A percentile compares a stretch with the other conserved stretches of the same genome.
Conservation (phyloP, 2,329 filamentous ascomycete genomes). For the Colletotrichum lentis region DNA sequence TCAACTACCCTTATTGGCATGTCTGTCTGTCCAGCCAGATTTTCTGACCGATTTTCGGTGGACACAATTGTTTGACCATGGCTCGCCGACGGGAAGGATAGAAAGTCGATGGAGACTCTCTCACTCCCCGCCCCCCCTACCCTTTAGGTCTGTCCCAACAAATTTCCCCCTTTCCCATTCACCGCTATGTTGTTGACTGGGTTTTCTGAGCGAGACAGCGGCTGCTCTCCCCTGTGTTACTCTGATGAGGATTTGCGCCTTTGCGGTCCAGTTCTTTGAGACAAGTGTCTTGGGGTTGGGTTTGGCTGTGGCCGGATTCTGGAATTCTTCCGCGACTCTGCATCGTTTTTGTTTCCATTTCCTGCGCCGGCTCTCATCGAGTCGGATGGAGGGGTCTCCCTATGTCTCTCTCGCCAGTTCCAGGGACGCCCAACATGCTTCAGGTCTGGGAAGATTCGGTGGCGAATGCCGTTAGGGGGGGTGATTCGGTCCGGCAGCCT, state of each 20-base stretch:
- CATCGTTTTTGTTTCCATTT: not conserved
- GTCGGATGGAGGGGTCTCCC: not conserved
- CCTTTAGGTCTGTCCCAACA: conserved; percentile 25
- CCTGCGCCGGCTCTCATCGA: not conserved
- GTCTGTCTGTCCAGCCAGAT: not conserved
- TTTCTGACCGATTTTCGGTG: conserved; percentile 4
- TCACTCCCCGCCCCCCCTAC: not conserved
- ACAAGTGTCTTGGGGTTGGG: conserved; percentile 4
- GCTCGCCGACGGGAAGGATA: conserved; percentile 1
- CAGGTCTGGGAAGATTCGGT: not conserved
- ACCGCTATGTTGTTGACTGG: conserved; percentile 32
- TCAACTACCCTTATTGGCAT: not conserved
- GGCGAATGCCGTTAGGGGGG: not conserved
- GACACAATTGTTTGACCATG: conserved; percentile 1
- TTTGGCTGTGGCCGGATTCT: not conserved
- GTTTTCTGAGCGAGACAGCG: conserved; percentile 18
- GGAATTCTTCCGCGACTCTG: not conserved
- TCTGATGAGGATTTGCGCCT: not conserved
- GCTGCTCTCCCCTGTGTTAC: not conserved
- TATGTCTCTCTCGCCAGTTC: conserved; percentile 8
- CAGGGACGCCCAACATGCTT: conserved; percentile 5
- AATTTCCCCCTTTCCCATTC: conserved; percentile 20
- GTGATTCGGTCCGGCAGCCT: conserved; percentile 3
- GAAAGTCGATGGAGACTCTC: not conserved
- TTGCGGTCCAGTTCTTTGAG: conserved; percentile 4